Percentiles rank a stretch among this genome's conserved stretches.
These are phyloP conservation scores for Coemansia sp. DNA, from an alignment of 192 early-diverging fungal genomes.

Conservation along the genomic window DNA sequence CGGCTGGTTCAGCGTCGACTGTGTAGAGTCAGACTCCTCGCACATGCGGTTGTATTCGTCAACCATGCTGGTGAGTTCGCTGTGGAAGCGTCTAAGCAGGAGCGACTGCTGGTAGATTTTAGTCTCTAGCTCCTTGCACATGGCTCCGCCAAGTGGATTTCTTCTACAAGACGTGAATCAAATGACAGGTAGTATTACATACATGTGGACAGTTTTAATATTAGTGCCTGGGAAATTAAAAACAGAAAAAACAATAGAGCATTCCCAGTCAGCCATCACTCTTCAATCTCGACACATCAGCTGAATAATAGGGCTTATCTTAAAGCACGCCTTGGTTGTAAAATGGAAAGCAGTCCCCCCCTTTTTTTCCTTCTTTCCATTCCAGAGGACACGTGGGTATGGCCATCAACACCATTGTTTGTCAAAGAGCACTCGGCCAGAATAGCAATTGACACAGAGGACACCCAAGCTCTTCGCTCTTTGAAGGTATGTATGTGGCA, in stretches of 20 bases:
- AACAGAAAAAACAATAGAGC: background rate
- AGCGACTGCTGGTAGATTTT: conserved; percentile 42
- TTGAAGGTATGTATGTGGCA: too few species aligned
- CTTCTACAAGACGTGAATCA: conserved; percentile 20
- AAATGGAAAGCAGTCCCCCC: too few species aligned
- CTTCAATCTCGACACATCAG: too few species aligned
- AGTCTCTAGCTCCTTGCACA: conserved; percentile 40
- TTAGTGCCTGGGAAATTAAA: conserved; percentile 6
- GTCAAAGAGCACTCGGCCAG: too few species aligned
- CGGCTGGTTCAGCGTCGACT: conserved; percentile 11
- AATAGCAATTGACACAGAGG: too few species aligned
- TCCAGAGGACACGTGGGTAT: too few species aligned
- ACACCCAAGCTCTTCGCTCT: too few species aligned
- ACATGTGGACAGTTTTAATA: background rate
- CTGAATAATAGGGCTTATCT: too few species aligned
- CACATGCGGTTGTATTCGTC: conserved; percentile 34
- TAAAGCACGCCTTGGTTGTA: too few species aligned
- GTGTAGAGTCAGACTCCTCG: conserved; percentile 13
- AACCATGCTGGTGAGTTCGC: conserved; percentile 31
- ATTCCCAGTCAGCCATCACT: background rate
- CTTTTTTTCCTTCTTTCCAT: too few species aligned
- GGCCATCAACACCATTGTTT: too few species aligned
- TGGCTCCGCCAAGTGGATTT: conserved; percentile 47
- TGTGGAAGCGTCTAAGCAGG: conserved; percentile 26
- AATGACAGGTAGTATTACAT: background rate